phyloP scores from a whole-genome alignment of 345 rosid species.

The Sisymbrium altissimum region DNA sequence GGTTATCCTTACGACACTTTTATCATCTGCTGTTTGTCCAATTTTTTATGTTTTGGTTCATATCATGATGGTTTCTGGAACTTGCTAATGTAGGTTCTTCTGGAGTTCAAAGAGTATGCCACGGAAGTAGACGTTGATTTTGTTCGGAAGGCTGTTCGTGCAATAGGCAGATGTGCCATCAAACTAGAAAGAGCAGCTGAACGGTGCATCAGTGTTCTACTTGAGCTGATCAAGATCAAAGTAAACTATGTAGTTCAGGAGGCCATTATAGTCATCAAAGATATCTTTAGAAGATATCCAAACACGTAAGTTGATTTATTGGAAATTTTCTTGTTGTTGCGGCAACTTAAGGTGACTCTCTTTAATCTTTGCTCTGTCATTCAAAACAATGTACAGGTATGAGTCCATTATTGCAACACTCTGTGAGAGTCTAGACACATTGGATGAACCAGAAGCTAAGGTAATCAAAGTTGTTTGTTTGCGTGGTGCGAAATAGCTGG shows the following conservation, averaged over 20 bases:
- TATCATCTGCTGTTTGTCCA: not conserved
- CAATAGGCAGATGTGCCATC: slow-evolving; percentile 95
- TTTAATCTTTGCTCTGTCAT: slow-evolving; percentile 33
- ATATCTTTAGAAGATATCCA: slow-evolving; percentile 97
- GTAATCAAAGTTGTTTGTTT: slow-evolving; percentile 37
- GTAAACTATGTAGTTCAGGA: slow-evolving; percentile 98
- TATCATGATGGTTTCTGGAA: slow-evolving; percentile 21
- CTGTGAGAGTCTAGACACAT: slow-evolving; percentile 90
- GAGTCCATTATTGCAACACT: slow-evolving; percentile 93
- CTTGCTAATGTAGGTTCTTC: slow-evolving; percentile 57
- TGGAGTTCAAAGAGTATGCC: slow-evolving; percentile 97
- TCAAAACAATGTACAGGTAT: slow-evolving; percentile 71
- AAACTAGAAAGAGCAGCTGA: slow-evolving; percentile 97
- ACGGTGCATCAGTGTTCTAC: slow-evolving; percentile 94
- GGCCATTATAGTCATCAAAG: slow-evolving; percentile 97
- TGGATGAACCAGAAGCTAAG: slow-evolving; percentile 97
- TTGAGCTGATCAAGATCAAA: slow-evolving; percentile 95
- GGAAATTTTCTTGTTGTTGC: not conserved
- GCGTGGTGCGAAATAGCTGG: not conserved
- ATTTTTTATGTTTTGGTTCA: not conserved
- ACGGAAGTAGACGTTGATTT: slow-evolving; percentile 99
- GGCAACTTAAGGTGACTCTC: not conserved
- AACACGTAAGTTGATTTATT: slow-evolving; percentile 58
- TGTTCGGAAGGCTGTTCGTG: slow-evolving; percentile 94
- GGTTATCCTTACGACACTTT: slow-evolving; percentile 38